phyloP scores from a whole-genome alignment of 192 early-diverging fungal genomes.

The Coemansia sp. region DNA sequence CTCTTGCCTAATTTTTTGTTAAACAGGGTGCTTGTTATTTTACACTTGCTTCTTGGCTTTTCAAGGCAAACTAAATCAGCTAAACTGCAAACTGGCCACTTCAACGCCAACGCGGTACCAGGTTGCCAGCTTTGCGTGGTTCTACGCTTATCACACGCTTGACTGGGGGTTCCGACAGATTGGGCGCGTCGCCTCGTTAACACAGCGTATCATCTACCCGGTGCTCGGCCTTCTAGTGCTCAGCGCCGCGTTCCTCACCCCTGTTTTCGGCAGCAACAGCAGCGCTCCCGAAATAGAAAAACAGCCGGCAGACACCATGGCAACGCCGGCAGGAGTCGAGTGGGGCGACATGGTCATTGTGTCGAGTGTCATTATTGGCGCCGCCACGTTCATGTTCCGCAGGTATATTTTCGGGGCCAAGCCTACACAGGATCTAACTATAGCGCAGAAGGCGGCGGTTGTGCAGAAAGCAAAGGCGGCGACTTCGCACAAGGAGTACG shows the following conservation, averaged over 20 bases:
- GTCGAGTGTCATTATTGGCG: conserved; percentile 43
- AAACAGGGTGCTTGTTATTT: not conserved
- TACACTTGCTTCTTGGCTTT: no score
- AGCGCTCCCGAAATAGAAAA: conserved; percentile 2
- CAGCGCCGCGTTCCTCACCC: conserved; percentile 3
- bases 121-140: conserved; percentile 43
- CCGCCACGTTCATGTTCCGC: conserved; percentile 51
- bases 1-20: no score
- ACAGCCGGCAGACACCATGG: not conserved
- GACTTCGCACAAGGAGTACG: conserved; percentile 16
- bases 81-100: conserved; percentile 30
- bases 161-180: conserved; percentile 40
- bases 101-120: conserved; percentile 43
- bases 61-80: no score
- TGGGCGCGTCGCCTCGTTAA: conserved; percentile 18
- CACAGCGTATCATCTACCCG: conserved; percentile 20
- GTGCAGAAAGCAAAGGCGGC: not conserved
- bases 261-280: conserved; percentile 8
- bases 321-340: conserved; percentile 26
- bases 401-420: conserved; percentile 43
- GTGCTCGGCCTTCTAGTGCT: conserved; percentile 17
- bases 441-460: conserved; percentile 28
- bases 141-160: conserved; percentile 44
- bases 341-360: conserved; percentile 53
- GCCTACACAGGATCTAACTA: conserved; percentile 15